phyloP scores from a whole-genome alignment of 108 stramenopile species.

The Asterionellopsis glacialis region DNA sequence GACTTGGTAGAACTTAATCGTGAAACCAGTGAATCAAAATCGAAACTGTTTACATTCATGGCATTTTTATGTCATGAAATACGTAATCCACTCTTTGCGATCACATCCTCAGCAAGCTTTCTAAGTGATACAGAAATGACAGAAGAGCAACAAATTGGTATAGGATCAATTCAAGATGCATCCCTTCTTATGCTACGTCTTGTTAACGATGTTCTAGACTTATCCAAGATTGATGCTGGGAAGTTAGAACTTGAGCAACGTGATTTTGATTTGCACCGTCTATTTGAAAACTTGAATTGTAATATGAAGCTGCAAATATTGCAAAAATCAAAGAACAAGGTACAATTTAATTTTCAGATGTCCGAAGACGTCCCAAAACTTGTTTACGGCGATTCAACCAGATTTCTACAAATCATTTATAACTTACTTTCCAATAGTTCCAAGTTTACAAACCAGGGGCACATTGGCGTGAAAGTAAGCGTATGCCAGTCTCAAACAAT shows the following conservation, averaged over 20 bases:
- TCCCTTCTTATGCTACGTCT: constrained; percentile 27
- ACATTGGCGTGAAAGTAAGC: not conserved
- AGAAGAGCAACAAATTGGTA: constrained; percentile 4
- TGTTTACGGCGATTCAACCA: not conserved
- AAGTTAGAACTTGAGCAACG: constrained; percentile 26
- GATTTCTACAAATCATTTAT: constrained; percentile 22
- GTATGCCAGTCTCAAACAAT: not conserved
- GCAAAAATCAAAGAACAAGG: not conserved
- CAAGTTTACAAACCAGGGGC: constrained; percentile 27
- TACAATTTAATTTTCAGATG: constrained; percentile 9
- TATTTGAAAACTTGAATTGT: constrained; percentile 10
- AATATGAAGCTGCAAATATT: constrained; percentile 10
- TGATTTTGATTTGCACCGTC: constrained; percentile 15
- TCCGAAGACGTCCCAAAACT: constrained; percentile 8
- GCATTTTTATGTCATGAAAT: constrained; percentile 39
- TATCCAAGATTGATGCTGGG: constrained; percentile 33
- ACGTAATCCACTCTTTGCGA: constrained; percentile 31
- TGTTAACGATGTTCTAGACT: constrained; percentile 36
- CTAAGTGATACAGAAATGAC: constrained; percentile 11
- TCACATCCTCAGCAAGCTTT: constrained; percentile 17
- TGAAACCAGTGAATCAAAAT: constrained; percentile 15
- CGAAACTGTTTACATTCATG: constrained; percentile 33
- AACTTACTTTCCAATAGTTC: constrained; percentile 28
- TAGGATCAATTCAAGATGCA: constrained; percentile 15
- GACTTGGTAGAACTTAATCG: constrained; percentile 11